Evolutionary conservation across 148 eudicot genomes (phyloP).

Genomic region (Camellia sinensis): DNA sequence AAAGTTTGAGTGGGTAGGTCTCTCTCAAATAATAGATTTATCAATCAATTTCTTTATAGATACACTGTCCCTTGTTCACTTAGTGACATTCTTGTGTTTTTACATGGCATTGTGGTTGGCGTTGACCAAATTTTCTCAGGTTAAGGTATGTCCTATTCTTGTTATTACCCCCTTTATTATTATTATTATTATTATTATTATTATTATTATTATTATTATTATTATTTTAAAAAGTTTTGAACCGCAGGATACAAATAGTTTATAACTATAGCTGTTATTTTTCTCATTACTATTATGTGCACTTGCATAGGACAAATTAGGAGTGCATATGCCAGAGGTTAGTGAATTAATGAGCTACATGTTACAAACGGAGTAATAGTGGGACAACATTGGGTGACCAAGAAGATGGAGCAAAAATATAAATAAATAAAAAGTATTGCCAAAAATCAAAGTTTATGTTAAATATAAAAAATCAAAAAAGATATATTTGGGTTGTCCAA

Average conservation of each 20-base stretch:
- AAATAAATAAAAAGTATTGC: no score
- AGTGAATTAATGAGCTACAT: not conserved
- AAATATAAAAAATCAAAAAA: no score
- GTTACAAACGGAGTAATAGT: not conserved
- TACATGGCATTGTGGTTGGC: constrained; percentile 28
- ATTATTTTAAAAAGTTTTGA: no score
- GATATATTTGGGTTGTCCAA: no score
- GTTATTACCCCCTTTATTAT: not conserved
- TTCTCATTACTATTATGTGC: not conserved
- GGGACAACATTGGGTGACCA: not conserved
- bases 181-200: no score
- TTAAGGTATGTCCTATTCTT: constrained; percentile 46
- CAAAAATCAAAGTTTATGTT: no score
- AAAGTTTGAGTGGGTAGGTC: constrained; percentile 67
- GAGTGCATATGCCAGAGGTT: not conserved
- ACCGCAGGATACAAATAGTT: not conserved
- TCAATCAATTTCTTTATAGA: not conserved
- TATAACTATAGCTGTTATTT: not conserved
- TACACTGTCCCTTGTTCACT: constrained; percentile 17
- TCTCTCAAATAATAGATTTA: constrained; percentile 4
- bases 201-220: no score
- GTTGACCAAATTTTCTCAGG: constrained; percentile 41
- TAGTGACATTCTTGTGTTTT: constrained; percentile 17
- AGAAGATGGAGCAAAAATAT: no score
- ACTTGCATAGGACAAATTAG: not conserved